Evolutionary conservation across 2,329 filamentous ascomycete genomes (phyloP), one percentile per base, ranked within the genome.

Genomic region (Escovopsis sp.): DNA sequence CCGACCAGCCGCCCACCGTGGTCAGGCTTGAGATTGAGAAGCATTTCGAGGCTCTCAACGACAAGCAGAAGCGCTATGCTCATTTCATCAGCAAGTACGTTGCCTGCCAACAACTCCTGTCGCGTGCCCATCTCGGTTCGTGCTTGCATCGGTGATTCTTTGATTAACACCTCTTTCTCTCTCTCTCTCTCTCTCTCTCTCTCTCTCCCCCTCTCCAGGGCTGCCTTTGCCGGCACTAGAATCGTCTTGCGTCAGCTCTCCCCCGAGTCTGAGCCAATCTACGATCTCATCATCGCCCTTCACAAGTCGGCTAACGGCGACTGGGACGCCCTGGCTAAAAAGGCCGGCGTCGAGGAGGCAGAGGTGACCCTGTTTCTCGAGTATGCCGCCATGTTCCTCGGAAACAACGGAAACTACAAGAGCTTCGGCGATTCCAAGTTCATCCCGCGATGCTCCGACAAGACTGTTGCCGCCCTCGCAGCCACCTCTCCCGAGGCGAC

Each of bases 1-100:
- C 91, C 38, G 91, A 98, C 63, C 80, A 82, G 49, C 91, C 91
- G 38, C 91, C 91, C 1, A 83, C 80, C 39, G 77, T 95, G 44
- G 89, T 95, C 45, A 78, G 81, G 39, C 75, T 98, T 40, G 81
- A 86, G 60, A 91, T 96, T 60, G 86, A 86, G 65, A 84, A 86
- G 58, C 89, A 96, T 64, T 98, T 96, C 55, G 82, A 89, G 43
- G 77, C 79, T 33, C 63, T 91, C 47, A 72, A 66, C 42, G 75
- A 84, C 54, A 70, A 82, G 58, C 77, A 94, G 67, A 87, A 89
- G 68, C 80, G 83, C 57, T 95, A 95, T 70, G 84, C 88, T 49
- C 88, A 95, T 65, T 87, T 81, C 58, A 85, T 94, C 58, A 85
- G 80, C 73, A 77, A 74, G 82, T 85, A 70, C 53, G 68, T 44